A percentile compares a stretch with the other conserved stretches of the same genome.
phyloP scores from a whole-genome alignment of 2,329 filamentous ascomycete species.

The Periglandula ipomoeae region DNA sequence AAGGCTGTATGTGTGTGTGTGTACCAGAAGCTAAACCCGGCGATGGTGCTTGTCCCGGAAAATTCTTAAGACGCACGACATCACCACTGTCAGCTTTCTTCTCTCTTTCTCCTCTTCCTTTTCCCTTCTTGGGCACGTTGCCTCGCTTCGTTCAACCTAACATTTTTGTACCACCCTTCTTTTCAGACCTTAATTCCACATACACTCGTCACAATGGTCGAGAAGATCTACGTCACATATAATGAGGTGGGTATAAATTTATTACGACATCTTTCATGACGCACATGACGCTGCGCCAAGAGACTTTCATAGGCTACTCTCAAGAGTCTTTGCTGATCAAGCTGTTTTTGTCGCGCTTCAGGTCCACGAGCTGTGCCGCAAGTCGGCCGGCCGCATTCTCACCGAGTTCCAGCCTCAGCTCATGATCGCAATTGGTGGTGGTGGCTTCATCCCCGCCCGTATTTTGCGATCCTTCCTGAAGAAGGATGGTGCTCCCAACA shows the following conservation, averaged over 20 bases:
- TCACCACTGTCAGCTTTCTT: background rate
- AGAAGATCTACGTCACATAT: slow-evolving; percentile 86
- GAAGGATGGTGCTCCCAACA: slow-evolving; percentile 77
- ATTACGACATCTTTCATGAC: no score
- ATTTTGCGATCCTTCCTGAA: slow-evolving; percentile 98
- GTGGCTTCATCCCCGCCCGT: slow-evolving; percentile 92
- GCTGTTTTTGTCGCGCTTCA: no score
- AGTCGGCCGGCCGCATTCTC: slow-evolving; percentile 72
- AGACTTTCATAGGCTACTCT: no score
- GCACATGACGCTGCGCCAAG: no score
- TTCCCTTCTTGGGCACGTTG: slow-evolving; percentile 12
- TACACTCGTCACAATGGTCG: slow-evolving; percentile 53
- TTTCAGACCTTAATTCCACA: background rate
- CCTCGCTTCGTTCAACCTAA: slow-evolving; percentile 1
- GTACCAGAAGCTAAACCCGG: background rate
- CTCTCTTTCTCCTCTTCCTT: slow-evolving; percentile 1
- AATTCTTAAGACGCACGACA: slow-evolving; percentile 1
- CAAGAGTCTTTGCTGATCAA: slow-evolving; percentile 1
- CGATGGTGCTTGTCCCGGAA: background rate
- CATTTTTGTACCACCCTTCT: no score
- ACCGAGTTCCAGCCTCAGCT: slow-evolving; percentile 83
- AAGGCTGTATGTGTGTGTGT: background rate
- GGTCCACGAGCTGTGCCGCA: slow-evolving; percentile 96
- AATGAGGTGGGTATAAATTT: slow-evolving; percentile 60
- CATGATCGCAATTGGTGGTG: slow-evolving; percentile 97